Evolutionary conservation across 345 rosid genomes (phyloP).

Genomic region (Kernera saxatilis): DNA sequence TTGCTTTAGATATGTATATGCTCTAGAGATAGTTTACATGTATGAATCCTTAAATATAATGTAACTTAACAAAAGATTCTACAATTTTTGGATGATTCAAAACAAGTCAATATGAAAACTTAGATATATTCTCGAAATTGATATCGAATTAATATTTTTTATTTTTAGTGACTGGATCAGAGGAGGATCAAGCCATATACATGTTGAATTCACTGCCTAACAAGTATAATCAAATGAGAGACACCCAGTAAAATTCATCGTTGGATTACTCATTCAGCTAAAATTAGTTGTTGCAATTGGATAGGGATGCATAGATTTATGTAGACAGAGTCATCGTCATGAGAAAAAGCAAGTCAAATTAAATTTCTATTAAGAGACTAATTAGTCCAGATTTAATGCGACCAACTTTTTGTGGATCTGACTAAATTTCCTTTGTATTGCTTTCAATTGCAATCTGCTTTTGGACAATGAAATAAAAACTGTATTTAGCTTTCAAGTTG

Average conservation of each 20-base stretch:
- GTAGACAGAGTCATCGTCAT: constrained; percentile 1
- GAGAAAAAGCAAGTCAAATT: constrained; percentile 7
- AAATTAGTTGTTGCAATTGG: background rate
- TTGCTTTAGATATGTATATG: background rate
- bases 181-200: too few species aligned
- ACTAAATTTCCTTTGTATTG: constrained; percentile 18
- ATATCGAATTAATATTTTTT: too few species aligned
- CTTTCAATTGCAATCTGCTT: constrained; percentile 14
- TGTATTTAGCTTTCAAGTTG: constrained; percentile 12
- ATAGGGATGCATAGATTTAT: background rate
- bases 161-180: too few species aligned
- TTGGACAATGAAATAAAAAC: constrained; percentile 9
- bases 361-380: constrained; percentile 9
- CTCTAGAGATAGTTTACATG: background rate
- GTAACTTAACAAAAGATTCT: background rate
- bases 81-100: background rate
- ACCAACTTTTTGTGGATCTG: constrained; percentile 17
- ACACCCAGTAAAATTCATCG: too few species aligned
- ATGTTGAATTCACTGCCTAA: too few species aligned
- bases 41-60: background rate
- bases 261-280: background rate
- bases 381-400: background rate
- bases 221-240: too few species aligned
- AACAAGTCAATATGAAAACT: background rate
- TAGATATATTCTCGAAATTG: background rate